Percentiles rank a stretch among this genome's conserved stretches.
These are phyloP conservation scores for Apiotrichum domesticum DNA, from an alignment of 1,284 basidiomycete genomes.

Conservation along the genomic window DNA sequence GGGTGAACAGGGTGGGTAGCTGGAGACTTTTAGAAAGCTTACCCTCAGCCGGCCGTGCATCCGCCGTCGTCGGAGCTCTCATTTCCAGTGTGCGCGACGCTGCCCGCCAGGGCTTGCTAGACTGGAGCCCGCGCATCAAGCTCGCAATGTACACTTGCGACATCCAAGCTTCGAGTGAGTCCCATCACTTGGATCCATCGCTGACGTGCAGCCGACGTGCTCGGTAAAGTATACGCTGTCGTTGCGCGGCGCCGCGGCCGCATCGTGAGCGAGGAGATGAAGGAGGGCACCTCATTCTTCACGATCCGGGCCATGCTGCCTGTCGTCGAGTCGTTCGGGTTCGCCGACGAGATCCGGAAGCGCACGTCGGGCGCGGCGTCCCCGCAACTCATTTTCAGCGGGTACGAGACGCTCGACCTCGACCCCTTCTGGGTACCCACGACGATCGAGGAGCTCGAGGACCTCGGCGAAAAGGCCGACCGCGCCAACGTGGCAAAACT, in stretches of 20 bases:
- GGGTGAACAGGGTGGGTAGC: conserved; percentile 41
- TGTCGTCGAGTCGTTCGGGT: conserved; percentile 95
- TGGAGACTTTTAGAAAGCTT: not conserved
- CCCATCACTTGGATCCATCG: not conserved
- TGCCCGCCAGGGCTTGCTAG: conserved; percentile 79
- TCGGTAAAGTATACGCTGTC: conserved; percentile 96
- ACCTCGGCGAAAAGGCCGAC: conserved; percentile 93
- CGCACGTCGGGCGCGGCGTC: conserved; percentile 93
- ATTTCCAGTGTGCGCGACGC: conserved; percentile 85
- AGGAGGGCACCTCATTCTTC: conserved; percentile 94
- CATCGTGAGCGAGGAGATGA: conserved; percentile 97
- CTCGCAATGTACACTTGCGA: conserved; percentile 99
- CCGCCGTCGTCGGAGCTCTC: conserved; percentile 79
- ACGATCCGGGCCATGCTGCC: conserved; percentile 85
- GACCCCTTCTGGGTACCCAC: conserved; percentile 99
- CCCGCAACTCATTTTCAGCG: conserved; percentile 93
- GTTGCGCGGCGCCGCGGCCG: conserved; percentile 83
- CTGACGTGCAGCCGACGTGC: conserved; percentile 68
- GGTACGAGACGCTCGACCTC: conserved; percentile 80
- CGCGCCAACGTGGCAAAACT: conserved; percentile 86
- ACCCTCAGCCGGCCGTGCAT: conserved; percentile 48
- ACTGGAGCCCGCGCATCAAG: conserved; percentile 97
- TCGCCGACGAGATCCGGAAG: conserved; percentile 95
- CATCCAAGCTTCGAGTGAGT: conserved; percentile 92
- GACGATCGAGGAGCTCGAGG: conserved; percentile 95